Percentiles rank a stretch among this genome's conserved stretches.
Conservation (phyloP, 2,329 filamentous ascomycete species). For the Hypomyces perniciosus region DNA sequence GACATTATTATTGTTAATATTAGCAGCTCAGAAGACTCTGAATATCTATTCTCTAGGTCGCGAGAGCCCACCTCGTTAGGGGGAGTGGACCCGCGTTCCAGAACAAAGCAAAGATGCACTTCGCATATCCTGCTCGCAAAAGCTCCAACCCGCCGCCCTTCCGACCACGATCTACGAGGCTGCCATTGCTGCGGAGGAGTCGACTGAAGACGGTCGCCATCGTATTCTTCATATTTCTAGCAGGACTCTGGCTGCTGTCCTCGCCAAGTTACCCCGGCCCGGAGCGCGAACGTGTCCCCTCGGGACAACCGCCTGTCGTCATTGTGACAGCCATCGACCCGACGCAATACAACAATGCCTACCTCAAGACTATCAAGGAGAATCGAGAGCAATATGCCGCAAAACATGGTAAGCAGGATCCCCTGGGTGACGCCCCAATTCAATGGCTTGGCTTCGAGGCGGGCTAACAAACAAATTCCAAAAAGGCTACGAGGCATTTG, state of each 20-base stretch:
- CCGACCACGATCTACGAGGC: slow-evolving; percentile 51
- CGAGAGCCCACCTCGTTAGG: not conserved
- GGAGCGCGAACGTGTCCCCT: slow-evolving; percentile 35
- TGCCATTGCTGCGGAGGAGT: slow-evolving; percentile 51
- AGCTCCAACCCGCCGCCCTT: slow-evolving; percentile 71
- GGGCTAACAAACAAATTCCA: slow-evolving; percentile 1
- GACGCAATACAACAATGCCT: slow-evolving; percentile 55
- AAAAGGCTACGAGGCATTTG: slow-evolving; percentile 79
- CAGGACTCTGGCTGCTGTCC: slow-evolving; percentile 56
- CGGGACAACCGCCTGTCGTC: slow-evolving; percentile 60
- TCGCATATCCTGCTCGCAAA: slow-evolving; percentile 83
- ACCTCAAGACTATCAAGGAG: slow-evolving; percentile 67
- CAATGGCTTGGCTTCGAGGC: too few species aligned
- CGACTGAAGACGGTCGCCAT: slow-evolving; percentile 56
- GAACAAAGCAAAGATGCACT: slow-evolving; percentile 60
- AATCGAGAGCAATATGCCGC: slow-evolving; percentile 82
- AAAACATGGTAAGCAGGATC: slow-evolving; percentile 63
- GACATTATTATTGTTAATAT: too few species aligned
- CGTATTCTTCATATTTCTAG: slow-evolving; percentile 47
- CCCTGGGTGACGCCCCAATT: not conserved
- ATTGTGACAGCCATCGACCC: slow-evolving; percentile 81
- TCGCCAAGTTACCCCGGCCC: slow-evolving; percentile 23
- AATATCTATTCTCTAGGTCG: too few species aligned
- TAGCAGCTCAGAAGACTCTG: too few species aligned
- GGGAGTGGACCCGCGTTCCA: not conserved